These are phyloP conservation scores for Botryobasidium botryosum DNA, from an alignment of 768 basidiomycete genomes.

Conservation along the genomic window DNA sequence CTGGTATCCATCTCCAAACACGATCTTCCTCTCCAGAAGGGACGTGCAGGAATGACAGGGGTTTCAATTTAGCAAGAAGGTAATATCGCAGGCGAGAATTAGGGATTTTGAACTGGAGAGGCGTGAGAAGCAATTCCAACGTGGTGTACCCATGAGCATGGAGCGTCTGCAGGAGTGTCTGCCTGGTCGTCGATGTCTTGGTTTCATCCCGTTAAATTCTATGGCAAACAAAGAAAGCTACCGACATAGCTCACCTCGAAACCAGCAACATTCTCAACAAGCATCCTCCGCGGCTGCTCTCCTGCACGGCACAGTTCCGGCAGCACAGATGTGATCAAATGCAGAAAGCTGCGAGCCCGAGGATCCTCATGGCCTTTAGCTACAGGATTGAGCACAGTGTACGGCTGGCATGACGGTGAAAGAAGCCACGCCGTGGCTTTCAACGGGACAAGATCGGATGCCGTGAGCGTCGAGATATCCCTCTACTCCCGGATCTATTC, in stretches of 20 bases:
- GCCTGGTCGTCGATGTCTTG: slow-evolving; percentile 49
- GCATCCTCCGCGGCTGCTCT: slow-evolving; percentile 37
- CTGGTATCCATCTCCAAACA: too few species aligned
- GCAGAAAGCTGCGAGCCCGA: slow-evolving; percentile 57
- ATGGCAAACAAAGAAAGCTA: too few species aligned
- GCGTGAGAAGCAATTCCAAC: slow-evolving; percentile 50
- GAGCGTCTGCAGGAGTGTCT: slow-evolving; percentile 35
- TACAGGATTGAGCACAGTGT: slow-evolving; percentile 57
- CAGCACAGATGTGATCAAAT: slow-evolving; percentile 44
- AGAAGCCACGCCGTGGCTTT: slow-evolving; percentile 56
- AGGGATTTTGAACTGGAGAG: slow-evolving; percentile 62
- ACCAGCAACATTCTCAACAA: slow-evolving; percentile 71
- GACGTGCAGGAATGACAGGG: too few species aligned
- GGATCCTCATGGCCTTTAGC: slow-evolving; percentile 58
- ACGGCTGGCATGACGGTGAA: slow-evolving; percentile 73
- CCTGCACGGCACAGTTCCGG: slow-evolving; percentile 33
- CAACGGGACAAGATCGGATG: slow-evolving; percentile 28
- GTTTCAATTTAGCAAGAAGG: slow-evolving; percentile 41
- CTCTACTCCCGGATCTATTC: too few species aligned
- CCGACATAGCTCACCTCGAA: slow-evolving; percentile 40
- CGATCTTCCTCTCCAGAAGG: too few species aligned
- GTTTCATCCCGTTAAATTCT: too few species aligned
- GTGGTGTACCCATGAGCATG: slow-evolving; percentile 36
- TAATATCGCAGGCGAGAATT: slow-evolving; percentile 75
- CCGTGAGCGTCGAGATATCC: slow-evolving; percentile 44